phyloP scores from a whole-genome alignment of 2,329 filamentous ascomycete species.

The Ophiobolus disseminans region DNA sequence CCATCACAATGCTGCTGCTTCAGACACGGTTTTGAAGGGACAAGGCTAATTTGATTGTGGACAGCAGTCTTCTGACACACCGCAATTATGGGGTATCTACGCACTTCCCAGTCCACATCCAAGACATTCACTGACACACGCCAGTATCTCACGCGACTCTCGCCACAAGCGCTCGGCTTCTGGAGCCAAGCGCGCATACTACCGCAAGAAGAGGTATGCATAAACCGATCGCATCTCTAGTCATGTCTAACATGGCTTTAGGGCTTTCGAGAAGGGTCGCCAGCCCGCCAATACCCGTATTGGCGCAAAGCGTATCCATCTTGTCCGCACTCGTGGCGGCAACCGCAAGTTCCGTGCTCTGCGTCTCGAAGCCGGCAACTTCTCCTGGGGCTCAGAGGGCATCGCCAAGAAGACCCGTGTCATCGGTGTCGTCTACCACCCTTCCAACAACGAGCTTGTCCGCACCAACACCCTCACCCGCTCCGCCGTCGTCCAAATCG shows the following conservation, averaged over 20 bases:
- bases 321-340: constrained; percentile 95
- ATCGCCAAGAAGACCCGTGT: constrained; percentile 99
- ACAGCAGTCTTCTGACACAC: constrained; percentile 53
- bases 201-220: constrained; percentile 66
- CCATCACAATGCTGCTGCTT: constrained; percentile 22
- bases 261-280: constrained; percentile 99
- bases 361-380: constrained; percentile 98
- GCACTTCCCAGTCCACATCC: constrained; percentile 8
- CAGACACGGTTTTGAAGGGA: constrained; percentile 11
- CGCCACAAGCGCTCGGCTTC: constrained; percentile 99
- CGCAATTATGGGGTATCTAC: constrained; percentile 61
- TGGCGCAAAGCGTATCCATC: constrained; percentile 93
- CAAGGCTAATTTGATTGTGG: constrained; percentile 38
- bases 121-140: constrained; percentile 44
- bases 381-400: constrained; percentile 98
- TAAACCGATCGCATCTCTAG: constrained; percentile 69
- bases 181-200: constrained; percentile 81
- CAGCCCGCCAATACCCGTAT: constrained; percentile 99
- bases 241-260: constrained; percentile 71
- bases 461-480: constrained; percentile 99
- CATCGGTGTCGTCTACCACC: constrained; percentile 98
- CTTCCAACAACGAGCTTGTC: constrained; percentile 99
- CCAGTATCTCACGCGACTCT: constrained; percentile 98
- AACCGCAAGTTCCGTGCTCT: constrained; percentile 99
- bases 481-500: constrained; percentile 97